A percentile compares a stretch with the other conserved stretches of the same genome.
Conservation (phyloP, 2,329 filamentous ascomycete species). For the Lomentospora prolificans region DNA sequence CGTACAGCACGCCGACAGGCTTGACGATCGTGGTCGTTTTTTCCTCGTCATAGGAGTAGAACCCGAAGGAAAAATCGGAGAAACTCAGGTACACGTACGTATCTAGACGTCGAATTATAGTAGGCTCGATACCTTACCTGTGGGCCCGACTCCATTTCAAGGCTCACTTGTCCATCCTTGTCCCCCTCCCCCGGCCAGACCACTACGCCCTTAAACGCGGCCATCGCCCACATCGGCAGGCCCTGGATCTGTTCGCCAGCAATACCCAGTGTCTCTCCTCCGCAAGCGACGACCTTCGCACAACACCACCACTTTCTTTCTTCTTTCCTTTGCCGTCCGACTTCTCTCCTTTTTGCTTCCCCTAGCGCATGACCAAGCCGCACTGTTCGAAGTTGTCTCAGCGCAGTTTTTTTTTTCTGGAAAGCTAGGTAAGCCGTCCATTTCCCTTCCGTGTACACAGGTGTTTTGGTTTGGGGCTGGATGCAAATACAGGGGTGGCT, state of each 20-base stretch:
- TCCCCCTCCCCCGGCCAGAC: too few species aligned
- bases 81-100: too few species aligned
- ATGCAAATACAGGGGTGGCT: neutral
- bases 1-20: neutral
- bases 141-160: neutral
- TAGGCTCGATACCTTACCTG: neutral
- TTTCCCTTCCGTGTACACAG: neutral
- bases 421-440: neutral
- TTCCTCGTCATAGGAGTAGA: neutral
- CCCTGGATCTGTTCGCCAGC: too few species aligned
- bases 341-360: neutral
- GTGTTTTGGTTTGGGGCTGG: constrained; percentile 1
- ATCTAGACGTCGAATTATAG: neutral
- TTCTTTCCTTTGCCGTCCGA: neutral
- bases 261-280: too few species aligned
- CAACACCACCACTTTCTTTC: neutral
- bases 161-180: too few species aligned
- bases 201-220: too few species aligned
- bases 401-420: neutral
- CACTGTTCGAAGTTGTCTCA: neutral
- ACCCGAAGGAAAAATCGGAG: neutral
- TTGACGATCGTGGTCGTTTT: neutral
- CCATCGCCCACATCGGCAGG: neutral
- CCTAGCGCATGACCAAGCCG: neutral
- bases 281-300: neutral